Conservation (phyloP, 306 rosid species). For the Acmispon strigosus region DNA sequence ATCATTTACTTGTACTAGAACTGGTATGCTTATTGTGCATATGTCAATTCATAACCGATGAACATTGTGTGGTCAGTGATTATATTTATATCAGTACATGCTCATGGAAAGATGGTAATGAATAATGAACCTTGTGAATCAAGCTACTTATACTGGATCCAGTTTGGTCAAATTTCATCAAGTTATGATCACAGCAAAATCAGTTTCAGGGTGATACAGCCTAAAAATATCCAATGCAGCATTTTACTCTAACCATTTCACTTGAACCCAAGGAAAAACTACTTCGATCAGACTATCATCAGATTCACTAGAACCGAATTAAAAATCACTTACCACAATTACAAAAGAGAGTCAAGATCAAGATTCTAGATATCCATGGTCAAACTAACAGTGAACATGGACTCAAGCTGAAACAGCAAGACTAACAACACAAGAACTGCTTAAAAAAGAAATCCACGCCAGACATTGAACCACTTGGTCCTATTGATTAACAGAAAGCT, state of each 20-base stretch:
- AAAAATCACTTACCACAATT: constrained; percentile 1
- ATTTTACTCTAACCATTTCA: constrained; percentile 8
- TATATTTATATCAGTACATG: not conserved
- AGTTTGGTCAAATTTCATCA: not conserved
- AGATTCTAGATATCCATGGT: constrained; percentile 23
- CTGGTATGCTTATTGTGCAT: not conserved
- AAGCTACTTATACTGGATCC: not conserved
- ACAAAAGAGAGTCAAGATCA: not conserved
- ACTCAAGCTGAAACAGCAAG: constrained; percentile 9
- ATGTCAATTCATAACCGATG: not conserved
- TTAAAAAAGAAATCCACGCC: not conserved
- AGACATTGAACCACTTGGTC: not conserved
- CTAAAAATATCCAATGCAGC: not conserved
- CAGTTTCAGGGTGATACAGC: not conserved
- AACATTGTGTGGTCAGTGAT: not conserved
- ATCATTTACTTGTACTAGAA: not conserved
- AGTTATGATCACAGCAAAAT: not conserved
- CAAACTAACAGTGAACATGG: constrained; percentile 7
- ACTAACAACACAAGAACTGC: constrained; percentile 4
- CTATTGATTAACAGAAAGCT: constrained; percentile 44
- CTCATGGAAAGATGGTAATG: not conserved
- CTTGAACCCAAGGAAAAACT: not conserved
- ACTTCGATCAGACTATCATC: not conserved
- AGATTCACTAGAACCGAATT: not conserved
- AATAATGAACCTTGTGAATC: not conserved